Evolutionary conservation across 1,284 basidiomycete genomes (phyloP), one percentile per base, ranked within the genome.

Genomic region (Chalciporus sp.): DNA sequence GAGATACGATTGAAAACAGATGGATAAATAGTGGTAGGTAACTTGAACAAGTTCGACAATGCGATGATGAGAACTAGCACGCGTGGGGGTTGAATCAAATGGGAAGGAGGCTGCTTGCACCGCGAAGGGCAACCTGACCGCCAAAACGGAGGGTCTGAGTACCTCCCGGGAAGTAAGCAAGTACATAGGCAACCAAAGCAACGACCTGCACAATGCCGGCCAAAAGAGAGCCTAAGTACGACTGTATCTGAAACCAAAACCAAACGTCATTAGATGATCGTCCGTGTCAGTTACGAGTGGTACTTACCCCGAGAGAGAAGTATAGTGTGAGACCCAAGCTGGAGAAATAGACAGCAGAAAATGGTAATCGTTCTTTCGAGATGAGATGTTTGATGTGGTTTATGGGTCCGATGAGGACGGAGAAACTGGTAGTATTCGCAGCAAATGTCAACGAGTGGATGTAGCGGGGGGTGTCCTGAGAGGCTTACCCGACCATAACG

Each of bases 101-200:
- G 11, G 94, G 93, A 27, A 95, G 76, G 8, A 95, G 74, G 60
- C 79, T 91, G 33, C 88, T 83, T 42, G 91, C 92, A 5, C 93
- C 88, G 41, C 92, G 84, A 19, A 95, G 72, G 1, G 89, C 86
- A 72, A 95, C 83, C 57, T 89, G 86, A 16, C 87, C 86, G 12
- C 93, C 93, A 64, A 95, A 85, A 27, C 90, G 83, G 33, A 95
- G 77, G 0, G 94, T 95, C 58, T 86, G 83, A 14, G 78, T 79
- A 9, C 90, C 94, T 11, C 94, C 94, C 4, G 94, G 93, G 73
- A 95, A 96, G 73, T 96, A 97, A 0, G 94, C 93, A 16, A 92
- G 77, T 9, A 97, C 81, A 66, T 97, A 98, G 12, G 88, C 82
- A 10, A 96, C 75, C 9, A 98, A 83, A 1, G 94, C 87, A 42